These are phyloP conservation scores for Magnaporthiopsis poae DNA, from an alignment of 2,329 filamentous ascomycete genomes.

Conservation along the genomic window DNA sequence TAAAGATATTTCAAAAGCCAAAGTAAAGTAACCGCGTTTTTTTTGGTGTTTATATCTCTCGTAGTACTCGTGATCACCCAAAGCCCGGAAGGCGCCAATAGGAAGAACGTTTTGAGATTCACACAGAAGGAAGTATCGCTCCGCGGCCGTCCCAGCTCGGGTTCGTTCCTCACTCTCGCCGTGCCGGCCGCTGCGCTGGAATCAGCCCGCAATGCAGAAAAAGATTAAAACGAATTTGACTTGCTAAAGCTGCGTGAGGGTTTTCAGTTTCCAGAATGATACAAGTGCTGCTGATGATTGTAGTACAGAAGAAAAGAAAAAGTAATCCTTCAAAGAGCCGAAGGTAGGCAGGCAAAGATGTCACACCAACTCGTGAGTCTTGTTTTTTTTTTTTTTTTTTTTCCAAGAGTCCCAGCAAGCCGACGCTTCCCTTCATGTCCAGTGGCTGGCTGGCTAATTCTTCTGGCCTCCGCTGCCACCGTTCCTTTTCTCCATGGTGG, in stretches of 20 bases:
- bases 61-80: too few relatives aligned
- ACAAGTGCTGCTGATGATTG: background rate
- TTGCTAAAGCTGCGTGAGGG: background rate
- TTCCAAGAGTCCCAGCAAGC: background rate
- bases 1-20: too few relatives aligned
- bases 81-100: too few relatives aligned
- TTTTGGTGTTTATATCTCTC: too few relatives aligned
- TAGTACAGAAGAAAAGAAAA: background rate
- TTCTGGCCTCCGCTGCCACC: background rate
- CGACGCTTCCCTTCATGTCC: background rate
- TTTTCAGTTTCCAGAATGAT: background rate
- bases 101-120: too few relatives aligned
- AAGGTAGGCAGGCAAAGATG: background rate
- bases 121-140: too few relatives aligned
- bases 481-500: constrained; percentile 50
- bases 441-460: background rate
- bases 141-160: too few relatives aligned
- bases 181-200: too few relatives aligned
- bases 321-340: background rate
- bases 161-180: too few relatives aligned
- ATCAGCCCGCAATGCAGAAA: background rate
- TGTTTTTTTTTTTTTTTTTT: background rate
- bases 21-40: too few relatives aligned
- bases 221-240: constrained; percentile 1
- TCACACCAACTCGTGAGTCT: background rate